Base-by-base conservation (phyloP, 2,329 filamentous ascomycete genomes). In the Fusarium ambrosium region DNA sequence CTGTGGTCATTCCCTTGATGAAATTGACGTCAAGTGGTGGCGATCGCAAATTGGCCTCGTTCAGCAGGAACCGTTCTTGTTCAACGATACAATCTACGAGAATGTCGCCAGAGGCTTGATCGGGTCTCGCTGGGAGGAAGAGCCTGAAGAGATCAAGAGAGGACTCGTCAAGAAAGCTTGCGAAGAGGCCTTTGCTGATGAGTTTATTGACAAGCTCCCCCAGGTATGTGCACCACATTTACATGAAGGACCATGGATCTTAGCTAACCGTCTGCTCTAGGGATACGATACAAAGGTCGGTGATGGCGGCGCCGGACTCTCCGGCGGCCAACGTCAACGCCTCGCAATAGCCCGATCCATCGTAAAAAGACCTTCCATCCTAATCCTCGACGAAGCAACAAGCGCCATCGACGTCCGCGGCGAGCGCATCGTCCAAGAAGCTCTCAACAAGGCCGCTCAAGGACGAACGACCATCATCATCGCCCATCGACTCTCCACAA, bases 261-360 rank as follows among this genome's bases (percentile, higher is more conserved):
- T 13, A 37, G 51, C 74, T 76, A 16, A 79, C 62, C 3, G 11
- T 34, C 8, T 14, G 24, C 39, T 27, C 13, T 53, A 93, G 84
- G 90, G 91, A 2, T 95, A 95, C 78, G 88, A 92, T 5, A 95
- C 94, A 0, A 83, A 89, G 8, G 94, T 97, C 1, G 94, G 94
- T 2, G 93, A 96, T 78, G 89, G 89, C 29, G 94, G 94, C 6
- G 92, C 93, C 56, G 94, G 94, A 79, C 85, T 97, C 1, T 95
- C 92, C 10, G 93, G 94, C 16, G 95, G 95, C 1, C 94, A 97
- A 80, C 89, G 94, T 14, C 94, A 97, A 80, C 90, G 95, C 5
- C 88, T 97, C 27, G 93, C 93, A 3, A 95, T 95, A 70, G 93
- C 93, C 1, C 87, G 94, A 34, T 92, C 91, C 41, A 94, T 96